Evolutionary conservation across 441 rosid species (phyloP), one percentile per base, ranked within the genome.

Genomic region (Brassica hybrid): DNA sequence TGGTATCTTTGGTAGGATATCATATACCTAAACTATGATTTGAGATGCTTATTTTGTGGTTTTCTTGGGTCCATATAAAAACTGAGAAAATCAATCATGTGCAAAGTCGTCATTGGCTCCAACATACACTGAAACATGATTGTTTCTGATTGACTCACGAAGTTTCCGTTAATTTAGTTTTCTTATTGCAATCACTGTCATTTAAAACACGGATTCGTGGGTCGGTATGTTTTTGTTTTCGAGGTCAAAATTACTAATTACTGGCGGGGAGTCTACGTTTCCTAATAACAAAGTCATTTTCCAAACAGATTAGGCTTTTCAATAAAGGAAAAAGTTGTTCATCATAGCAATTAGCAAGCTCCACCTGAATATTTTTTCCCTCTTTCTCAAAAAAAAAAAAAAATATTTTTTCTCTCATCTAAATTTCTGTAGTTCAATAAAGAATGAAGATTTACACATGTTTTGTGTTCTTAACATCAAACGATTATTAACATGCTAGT

Each of bases 311-410:
- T 6, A 50, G 14, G 57, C 19, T 50, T 50, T 50, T 50, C 19
- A 50, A 50, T 50, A 14, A 50, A 50, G 57, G 19, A 50, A 50
- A 48, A 50, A 50, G 58, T 52, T 10, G 7, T 13, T 50, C 14
- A 50, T 50, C 60, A 54, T 54, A 54, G 60, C 60, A 54, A 54
- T 48, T 48, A 48, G 56, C 56, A 48, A 48, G 60, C 60, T 17
- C 27, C 27, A 57, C 27, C 12, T 19, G 27, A 57, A 57, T 57
- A 19, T 30, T 30, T 30, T 30, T 30, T 30, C 7, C 34, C 34
- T 30, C 34, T 25, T 25, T 25, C 27, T 25, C 27, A 25, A 25
- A 25, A 25, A 25, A 25, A 25, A 25, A 25, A 25, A 2, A 25
- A 25, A 25, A n/a, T 25, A 1, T 18, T 8, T 52, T 56, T 56